Evolutionary conservation across 345 rosid genomes (phyloP).

Genomic region (Ceriops zippeliana): DNA sequence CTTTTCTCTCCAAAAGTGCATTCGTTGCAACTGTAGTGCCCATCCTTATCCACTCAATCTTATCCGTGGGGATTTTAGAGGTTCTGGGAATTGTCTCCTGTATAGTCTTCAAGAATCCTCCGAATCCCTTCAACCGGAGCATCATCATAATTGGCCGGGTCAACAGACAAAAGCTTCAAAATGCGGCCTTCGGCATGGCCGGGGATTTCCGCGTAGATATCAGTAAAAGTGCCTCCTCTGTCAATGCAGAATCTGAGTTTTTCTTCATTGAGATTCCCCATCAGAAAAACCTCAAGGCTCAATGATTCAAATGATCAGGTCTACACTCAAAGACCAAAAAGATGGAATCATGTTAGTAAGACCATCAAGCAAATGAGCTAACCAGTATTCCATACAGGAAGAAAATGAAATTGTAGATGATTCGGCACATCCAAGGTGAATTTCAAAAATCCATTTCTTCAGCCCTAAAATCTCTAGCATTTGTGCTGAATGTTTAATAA

Average conservation of each 20-base stretch:
- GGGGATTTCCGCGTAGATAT: constrained; percentile 92
- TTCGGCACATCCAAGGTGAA: too few species aligned
- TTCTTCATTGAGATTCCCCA: constrained; percentile 50
- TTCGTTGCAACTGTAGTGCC: constrained; percentile 96
- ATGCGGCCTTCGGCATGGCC: constrained; percentile 68
- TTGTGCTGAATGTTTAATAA: too few species aligned
- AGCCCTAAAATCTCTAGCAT: too few species aligned
- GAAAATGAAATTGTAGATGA: too few species aligned
- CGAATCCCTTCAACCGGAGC: constrained; percentile 96
- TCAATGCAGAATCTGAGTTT: constrained; percentile 84
- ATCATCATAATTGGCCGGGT: constrained; percentile 90
- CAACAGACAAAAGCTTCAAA: constrained; percentile 86
- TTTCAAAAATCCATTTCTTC: too few species aligned
- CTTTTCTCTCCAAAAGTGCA: constrained; percentile 93
- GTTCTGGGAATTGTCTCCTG: constrained; percentile 61
- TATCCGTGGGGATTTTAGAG: constrained; percentile 76
- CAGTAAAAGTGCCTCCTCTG: constrained; percentile 96
- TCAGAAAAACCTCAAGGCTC: constrained; percentile 8
- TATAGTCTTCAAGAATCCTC: constrained; percentile 80
- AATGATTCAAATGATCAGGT: too few species aligned
- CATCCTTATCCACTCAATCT: constrained; percentile 97
- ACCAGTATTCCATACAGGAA: too few species aligned
- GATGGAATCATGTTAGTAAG: too few species aligned
- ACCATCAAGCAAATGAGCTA: too few species aligned
- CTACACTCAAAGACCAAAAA: too few species aligned